Base-by-base conservation (phyloP, 2,329 filamentous ascomycete species). In the Xylariomycetidae sp. region DNA sequence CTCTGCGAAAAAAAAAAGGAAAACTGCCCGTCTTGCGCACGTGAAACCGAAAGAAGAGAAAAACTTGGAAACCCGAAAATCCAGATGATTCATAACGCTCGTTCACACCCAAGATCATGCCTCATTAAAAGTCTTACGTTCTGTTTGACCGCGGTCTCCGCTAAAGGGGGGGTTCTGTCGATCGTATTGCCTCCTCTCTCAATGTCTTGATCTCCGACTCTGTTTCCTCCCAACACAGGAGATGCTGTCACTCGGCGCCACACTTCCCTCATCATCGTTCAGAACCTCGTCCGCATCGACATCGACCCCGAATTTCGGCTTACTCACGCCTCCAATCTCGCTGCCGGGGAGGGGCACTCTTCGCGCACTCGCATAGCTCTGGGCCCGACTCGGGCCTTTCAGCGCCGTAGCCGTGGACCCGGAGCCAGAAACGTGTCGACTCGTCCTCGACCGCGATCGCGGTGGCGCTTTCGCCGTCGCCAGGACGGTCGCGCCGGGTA, bases 241-340 rank as follows among this genome's bases (percentile, higher is more conserved):
- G 35, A 80, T 76, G 47, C 75, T 79, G 49, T 80, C 76, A 46
- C 67, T 71, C 2, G 76, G 76, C 26, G 67, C 72, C 22, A 80
- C 59, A 45, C 72, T 77, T 30, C 62, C 66, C 32, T 70, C 65
- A 8, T 70, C 65, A 31, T 63, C 64, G 58, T 63, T 23, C 20
- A 23, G 20, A 8, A 29, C 26, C 8, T 29, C 26, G 10, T 6
- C 15, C 7, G 15, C 26, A 6, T 9, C 65, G n/a, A n/a, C n/a
- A n/a, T n/a, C 64, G 4, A 56, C 53, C 3, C 54, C n/a, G 16
- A 14, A n/a, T 14, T 17, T 18, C 30, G 22, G 19, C 29, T 24
- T 23, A n/a, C 22, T 23, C 22, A 24, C 36, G 34, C 6, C n/a
- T 14, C 38, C 38, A 40, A 5, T 38, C 37, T 32, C 54, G 34